Evolutionary conservation across 1,284 basidiomycete genomes (phyloP).

Genomic region (Leccinum subrobustum): DNA sequence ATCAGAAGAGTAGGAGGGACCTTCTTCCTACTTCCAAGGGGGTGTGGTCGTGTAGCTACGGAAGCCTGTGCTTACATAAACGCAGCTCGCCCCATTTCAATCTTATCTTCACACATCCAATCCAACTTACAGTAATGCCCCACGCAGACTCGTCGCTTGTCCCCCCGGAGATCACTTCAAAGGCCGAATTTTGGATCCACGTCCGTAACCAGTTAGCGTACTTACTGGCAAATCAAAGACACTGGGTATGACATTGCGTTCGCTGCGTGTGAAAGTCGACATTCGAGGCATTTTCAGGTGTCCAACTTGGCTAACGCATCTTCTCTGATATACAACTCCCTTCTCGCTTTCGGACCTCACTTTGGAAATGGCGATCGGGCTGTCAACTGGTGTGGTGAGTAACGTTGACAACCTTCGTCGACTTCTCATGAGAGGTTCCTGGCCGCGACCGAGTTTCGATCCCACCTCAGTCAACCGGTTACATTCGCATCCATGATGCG

Average conservation of each 20-base stretch:
- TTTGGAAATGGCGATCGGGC: slow-evolving; percentile 65
- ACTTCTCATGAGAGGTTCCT: background rate
- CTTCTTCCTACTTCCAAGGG: background rate
- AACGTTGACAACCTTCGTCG: slow-evolving; percentile 23
- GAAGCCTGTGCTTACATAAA: slow-evolving; percentile 19
- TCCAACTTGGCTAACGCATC: slow-evolving; percentile 85
- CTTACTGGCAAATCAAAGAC: slow-evolving; percentile 65
- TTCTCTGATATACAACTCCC: slow-evolving; percentile 75
- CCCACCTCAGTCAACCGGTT: background rate
- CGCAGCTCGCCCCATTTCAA: background rate
- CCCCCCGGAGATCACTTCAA: slow-evolving; percentile 64
- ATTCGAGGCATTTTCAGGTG: slow-evolving; percentile 45
- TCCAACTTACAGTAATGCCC: slow-evolving; percentile 51
- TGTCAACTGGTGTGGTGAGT: slow-evolving; percentile 87
- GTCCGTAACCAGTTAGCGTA: slow-evolving; percentile 60
- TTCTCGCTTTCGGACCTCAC: slow-evolving; percentile 61
- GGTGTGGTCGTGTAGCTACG: background rate
- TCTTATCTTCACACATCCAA: background rate
- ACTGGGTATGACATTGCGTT: slow-evolving; percentile 60
- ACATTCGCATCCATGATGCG: background rate
- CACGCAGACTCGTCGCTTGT: slow-evolving; percentile 82
- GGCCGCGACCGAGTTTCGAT: background rate
- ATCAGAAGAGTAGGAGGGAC: slow-evolving; percentile 11
- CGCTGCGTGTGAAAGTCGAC: slow-evolving; percentile 1
- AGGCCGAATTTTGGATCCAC: slow-evolving; percentile 76